Percentiles rank a stretch among this genome's conserved stretches.
These are phyloP conservation scores for Sugiyamaella lignohabitans DNA, from an alignment of 805 yeast genomes.

Conservation along the genomic window DNA sequence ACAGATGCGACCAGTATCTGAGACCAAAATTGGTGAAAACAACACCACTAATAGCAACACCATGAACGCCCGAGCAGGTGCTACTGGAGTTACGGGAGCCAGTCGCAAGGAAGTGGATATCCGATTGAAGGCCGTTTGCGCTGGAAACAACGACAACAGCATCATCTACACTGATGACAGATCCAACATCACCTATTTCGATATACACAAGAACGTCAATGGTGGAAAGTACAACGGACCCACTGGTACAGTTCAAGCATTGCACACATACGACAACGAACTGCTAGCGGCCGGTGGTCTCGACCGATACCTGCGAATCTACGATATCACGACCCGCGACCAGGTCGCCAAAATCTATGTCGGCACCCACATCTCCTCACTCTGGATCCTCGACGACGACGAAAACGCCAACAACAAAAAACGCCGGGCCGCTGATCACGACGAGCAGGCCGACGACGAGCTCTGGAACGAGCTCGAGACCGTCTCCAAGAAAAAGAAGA, in stretches of 20 bases:
- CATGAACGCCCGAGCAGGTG: not conserved
- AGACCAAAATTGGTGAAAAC: constrained; percentile 48
- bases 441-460: constrained; percentile 32
- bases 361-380: constrained; percentile 61
- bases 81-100: constrained; percentile 15
- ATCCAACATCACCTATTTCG: constrained; percentile 33
- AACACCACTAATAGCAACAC: not conserved
- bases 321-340: constrained; percentile 52
- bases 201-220: constrained; percentile 26
- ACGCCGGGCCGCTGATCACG: constrained; percentile 21
- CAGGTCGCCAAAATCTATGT: constrained; percentile 64
- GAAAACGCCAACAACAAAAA: constrained; percentile 30
- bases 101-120: constrained; percentile 22
- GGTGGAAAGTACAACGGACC: constrained; percentile 50
- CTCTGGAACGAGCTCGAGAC: constrained; percentile 35
- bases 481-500: constrained; percentile 4
- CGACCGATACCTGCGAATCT: constrained; percentile 80
- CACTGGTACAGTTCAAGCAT: constrained; percentile 58
- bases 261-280: constrained; percentile 20
- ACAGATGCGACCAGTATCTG: constrained; percentile 61
- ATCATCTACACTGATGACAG: constrained; percentile 70
- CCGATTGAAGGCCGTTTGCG: constrained; percentile 41
- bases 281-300: constrained; percentile 73
- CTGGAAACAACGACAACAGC: constrained; percentile 36
- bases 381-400: constrained; percentile 45